A percentile compares a stretch with the other conserved stretches of the same genome.
Evolutionary conservation across 2,329 filamentous ascomycete species (phyloP).

Genomic region (Teratosphaeria zuluensis): DNA sequence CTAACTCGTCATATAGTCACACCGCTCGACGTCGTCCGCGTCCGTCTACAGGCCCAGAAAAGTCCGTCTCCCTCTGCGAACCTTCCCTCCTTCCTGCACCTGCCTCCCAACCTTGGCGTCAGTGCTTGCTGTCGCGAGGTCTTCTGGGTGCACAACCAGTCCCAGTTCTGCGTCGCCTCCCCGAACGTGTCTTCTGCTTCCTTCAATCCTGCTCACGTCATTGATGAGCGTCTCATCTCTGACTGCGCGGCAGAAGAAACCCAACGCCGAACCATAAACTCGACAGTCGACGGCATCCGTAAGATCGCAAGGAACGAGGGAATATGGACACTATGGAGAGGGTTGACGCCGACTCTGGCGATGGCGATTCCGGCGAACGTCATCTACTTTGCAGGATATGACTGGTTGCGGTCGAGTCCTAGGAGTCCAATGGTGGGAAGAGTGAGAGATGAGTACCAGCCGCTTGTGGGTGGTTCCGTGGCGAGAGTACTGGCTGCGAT

Average conservation of each 20-base stretch:
- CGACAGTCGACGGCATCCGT: constrained; percentile 79
- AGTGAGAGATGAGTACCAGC: constrained; percentile 61
- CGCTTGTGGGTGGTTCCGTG: constrained; percentile 67
- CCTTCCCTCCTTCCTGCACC: constrained; percentile 50
- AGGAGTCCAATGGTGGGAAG: constrained; percentile 57
- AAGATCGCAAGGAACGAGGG: constrained; percentile 97
- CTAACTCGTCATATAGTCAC: constrained; percentile 53
- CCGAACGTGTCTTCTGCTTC: constrained; percentile 17
- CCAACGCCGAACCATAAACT: constrained; percentile 73
- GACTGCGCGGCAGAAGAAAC: constrained; percentile 84
- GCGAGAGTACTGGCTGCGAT: constrained; percentile 74
- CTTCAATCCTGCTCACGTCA: constrained; percentile 28
- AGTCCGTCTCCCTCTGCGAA: constrained; percentile 44
- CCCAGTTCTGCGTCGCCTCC: constrained; percentile 66
- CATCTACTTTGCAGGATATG: constrained; percentile 97
- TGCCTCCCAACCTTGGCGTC: constrained; percentile 79
- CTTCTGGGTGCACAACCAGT: constrained; percentile 85
- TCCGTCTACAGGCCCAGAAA: constrained; percentile 81
- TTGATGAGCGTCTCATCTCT: constrained; percentile 34
- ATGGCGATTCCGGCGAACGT: constrained; percentile 96
- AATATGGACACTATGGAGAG: constrained; percentile 76
- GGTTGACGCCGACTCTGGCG: constrained; percentile 81
- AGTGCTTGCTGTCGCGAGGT: constrained; percentile 94
- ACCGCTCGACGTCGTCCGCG: constrained; percentile 90
- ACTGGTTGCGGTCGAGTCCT: constrained; percentile 72